phyloP scores from a whole-genome alignment of 202 grass and related monocot species.

The Schoenoplectus triqueter region DNA sequence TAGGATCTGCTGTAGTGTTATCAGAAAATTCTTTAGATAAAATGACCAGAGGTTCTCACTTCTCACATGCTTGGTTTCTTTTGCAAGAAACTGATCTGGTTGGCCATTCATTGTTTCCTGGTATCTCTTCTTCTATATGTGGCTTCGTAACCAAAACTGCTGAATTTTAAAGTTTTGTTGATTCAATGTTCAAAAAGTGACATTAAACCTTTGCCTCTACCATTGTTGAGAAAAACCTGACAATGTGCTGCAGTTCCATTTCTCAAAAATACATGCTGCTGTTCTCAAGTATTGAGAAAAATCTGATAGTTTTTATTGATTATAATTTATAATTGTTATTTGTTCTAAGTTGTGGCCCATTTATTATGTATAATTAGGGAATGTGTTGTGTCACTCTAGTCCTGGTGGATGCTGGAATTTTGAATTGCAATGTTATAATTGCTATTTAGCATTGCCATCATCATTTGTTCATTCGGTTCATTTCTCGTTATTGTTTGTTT shows the following conservation, averaged over 20 bases:
- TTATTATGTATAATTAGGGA: not conserved
- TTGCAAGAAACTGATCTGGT: conserved; percentile 13
- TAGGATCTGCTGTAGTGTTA: no score
- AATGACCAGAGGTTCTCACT: conserved; percentile 13
- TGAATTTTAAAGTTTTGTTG: not conserved
- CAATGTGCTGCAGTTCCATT: not conserved
- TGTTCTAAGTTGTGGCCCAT: not conserved
- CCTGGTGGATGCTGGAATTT: not conserved
- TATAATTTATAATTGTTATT: not conserved
- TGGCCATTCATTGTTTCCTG: conserved; percentile 24
- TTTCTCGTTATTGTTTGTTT: not conserved
- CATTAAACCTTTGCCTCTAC: not conserved
- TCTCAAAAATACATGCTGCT: not conserved
- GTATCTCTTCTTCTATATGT: not conserved
- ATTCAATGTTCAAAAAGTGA: not conserved
- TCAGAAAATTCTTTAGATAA: conserved; percentile 10
- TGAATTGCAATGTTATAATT: conserved; percentile 2
- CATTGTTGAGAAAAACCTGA: not conserved
- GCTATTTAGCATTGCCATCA: not conserved
- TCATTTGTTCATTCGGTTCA: not conserved
- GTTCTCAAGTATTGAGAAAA: not conserved
- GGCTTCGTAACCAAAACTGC: no score
- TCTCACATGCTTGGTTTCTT: conserved; percentile 25
- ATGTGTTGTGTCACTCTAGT: not conserved
- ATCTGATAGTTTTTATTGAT: not conserved